Evolutionary conservation across 176 grass and related monocot species (phyloP), one percentile per base, ranked within the genome.

Genomic region (Saccharum officinarum): DNA sequence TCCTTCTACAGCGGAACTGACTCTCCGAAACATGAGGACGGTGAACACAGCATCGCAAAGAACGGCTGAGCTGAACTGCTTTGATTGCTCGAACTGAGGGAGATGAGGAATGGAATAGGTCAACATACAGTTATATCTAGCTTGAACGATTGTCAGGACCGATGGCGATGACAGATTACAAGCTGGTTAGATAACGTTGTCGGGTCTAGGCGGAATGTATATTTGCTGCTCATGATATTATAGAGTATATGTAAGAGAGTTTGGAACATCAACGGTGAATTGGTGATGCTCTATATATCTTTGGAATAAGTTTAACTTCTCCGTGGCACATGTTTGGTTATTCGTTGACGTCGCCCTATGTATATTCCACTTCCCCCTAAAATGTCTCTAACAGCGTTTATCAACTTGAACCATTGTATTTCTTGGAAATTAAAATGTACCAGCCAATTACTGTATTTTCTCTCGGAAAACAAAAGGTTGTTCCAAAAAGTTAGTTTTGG

Each of bases 1-100:
- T 92, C 88, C 59, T 95, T 90, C 65, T 95, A 26, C 26, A 60
- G 87, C 63, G 88, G 86, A 50, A 88, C 57, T 1, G 79, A 90
- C 20, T 83, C 85, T 18, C 63, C 87, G 4, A 84, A 86, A 22
- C 74, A 82, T n/a, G 69, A 47, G 60, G 78, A 55, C 0, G 83
- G 59, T 33, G 88, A 67, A 26, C 67, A 73, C 1, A 14, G 3
- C 18, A 8, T 23, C 30, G 11, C 66, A 17, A 49, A 69, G 45
- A 69, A 12, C 4, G 65, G 45, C 46, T 37, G 37, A 83, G 22
- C 14, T 50, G 22, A n/a, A n/a, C n/a, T 73, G 28, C 11, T 49
- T 52, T 5, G 40, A 10, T 74, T 74, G 45, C 46, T 83, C 46
- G 39, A 69, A 45, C 57, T 74, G 5, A 33, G 67, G 57, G 39